Conservation (phyloP, 192 early-diverging fungal genomes). For the Polychytrium aggregatum region DNA sequence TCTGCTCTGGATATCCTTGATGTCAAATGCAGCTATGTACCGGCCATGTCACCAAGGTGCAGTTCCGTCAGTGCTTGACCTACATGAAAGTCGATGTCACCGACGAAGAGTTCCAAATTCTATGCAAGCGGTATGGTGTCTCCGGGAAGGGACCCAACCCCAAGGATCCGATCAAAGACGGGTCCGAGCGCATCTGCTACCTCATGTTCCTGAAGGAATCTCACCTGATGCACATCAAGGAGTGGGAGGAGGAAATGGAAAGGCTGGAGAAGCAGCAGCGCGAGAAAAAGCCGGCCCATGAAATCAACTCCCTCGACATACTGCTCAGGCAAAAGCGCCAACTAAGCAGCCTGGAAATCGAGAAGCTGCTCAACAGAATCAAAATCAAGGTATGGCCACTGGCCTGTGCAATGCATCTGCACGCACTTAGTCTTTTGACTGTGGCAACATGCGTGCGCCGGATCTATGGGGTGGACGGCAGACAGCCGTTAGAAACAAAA, state of each 20-base stretch:
- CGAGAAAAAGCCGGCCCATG: not conserved
- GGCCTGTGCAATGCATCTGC: constrained; percentile 5
- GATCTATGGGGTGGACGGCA: too few relatives aligned
- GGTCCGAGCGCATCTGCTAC: constrained; percentile 31
- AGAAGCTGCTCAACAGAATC: constrained; percentile 28
- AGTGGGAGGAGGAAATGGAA: constrained; percentile 2
- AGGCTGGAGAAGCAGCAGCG: not conserved
- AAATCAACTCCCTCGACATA: not conserved
- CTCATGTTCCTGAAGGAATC: constrained; percentile 33
- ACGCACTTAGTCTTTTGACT: too few relatives aligned
- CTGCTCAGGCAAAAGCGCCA: too few relatives aligned
- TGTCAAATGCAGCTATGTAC: constrained; percentile 36
- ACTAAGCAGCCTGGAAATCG: constrained; percentile 12
- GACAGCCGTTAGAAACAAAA: too few relatives aligned
- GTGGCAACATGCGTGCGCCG: too few relatives aligned
- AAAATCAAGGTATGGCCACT: constrained; percentile 24
- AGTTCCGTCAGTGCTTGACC: constrained; percentile 39
- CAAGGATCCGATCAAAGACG: constrained; percentile 17
- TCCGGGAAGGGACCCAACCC: not conserved
- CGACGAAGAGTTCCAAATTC: constrained; percentile 33
- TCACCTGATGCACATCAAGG: not conserved
- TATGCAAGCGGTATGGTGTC: constrained; percentile 34
- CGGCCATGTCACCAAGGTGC: constrained; percentile 37
- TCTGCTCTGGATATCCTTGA: too few relatives aligned
- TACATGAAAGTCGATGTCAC: constrained; percentile 28